Evolutionary conservation across 2,329 filamentous ascomycete species (phyloP).

Genomic region (Chaetomium strumarium): DNA sequence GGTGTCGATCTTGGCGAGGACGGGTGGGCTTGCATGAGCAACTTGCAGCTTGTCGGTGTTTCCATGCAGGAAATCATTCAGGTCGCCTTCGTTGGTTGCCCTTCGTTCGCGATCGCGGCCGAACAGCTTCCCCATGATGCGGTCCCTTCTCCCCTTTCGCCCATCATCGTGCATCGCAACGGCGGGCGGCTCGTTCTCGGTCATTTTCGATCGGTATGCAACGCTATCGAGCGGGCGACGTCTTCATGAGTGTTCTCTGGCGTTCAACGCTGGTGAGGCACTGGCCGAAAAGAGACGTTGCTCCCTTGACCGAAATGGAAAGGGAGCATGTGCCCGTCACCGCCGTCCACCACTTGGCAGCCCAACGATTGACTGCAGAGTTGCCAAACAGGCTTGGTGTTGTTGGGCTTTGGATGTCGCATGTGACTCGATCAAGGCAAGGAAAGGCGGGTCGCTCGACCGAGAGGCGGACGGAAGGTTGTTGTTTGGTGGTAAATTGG

Average conservation of each 20-base stretch:
- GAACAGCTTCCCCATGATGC: constrained; percentile 60
- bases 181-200: constrained; percentile 42
- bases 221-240: constrained; percentile 1
- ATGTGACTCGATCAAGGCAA: constrained; percentile 16
- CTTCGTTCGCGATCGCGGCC: constrained; percentile 34
- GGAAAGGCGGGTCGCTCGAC: constrained; percentile 7
- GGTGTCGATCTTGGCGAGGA: constrained; percentile 49
- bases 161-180: constrained; percentile 35
- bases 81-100: constrained; percentile 36
- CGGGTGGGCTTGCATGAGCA: constrained; percentile 46
- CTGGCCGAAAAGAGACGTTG: constrained; percentile 1
- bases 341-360: constrained; percentile 11
- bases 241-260: constrained; percentile 19
- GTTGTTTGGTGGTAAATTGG: neutral
- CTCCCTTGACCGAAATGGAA: constrained; percentile 17
- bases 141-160: constrained; percentile 43
- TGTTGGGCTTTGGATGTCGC: constrained; percentile 13
- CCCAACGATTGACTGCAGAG: constrained; percentile 20
- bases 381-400: constrained; percentile 16
- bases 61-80: constrained; percentile 56
- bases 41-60: constrained; percentile 50
- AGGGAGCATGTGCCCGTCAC: constrained; percentile 21
- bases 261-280: constrained; percentile 2
- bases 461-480: neutral
- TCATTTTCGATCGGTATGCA: constrained; percentile 25